These are phyloP conservation scores for Pyrenochaeta sp. DNA, from an alignment of 2,329 filamentous ascomycete genomes.

Conservation along the genomic window DNA sequence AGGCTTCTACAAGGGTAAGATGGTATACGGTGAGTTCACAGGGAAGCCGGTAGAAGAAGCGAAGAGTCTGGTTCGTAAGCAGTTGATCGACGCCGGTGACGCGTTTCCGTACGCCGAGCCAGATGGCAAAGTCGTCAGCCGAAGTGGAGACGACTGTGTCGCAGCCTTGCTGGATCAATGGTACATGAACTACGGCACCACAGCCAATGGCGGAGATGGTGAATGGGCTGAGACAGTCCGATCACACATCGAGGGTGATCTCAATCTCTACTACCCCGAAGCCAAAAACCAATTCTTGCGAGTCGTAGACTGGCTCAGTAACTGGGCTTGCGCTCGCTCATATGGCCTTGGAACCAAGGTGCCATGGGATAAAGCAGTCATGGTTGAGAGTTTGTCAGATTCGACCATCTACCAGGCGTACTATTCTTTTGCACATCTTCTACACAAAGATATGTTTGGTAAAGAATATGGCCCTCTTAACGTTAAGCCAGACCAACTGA, in stretches of 20 bases:
- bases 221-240: slow-evolving; percentile 77
- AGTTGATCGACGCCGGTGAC: slow-evolving; percentile 77
- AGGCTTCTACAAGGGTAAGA: slow-evolving; percentile 93
- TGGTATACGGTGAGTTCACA: slow-evolving; percentile 87
- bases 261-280: slow-evolving; percentile 79
- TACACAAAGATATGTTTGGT: slow-evolving; percentile 89
- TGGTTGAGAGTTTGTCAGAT: slow-evolving; percentile 92
- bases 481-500: slow-evolving; percentile 85
- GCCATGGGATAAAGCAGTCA: slow-evolving; percentile 89
- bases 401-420: slow-evolving; percentile 89
- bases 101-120: slow-evolving; percentile 96
- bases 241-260: slow-evolving; percentile 60
- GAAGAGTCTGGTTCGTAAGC: slow-evolving; percentile 83
- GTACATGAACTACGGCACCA: slow-evolving; percentile 90
- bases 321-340: slow-evolving; percentile 89
- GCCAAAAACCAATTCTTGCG: slow-evolving; percentile 73
- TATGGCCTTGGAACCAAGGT: slow-evolving; percentile 94
- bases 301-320: slow-evolving; percentile 84
- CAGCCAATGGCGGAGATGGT: slow-evolving; percentile 70
- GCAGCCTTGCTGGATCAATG: slow-evolving; percentile 95
- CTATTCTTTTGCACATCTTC: slow-evolving; percentile 67
- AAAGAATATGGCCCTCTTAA: slow-evolving; percentile 54
- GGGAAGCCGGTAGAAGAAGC: slow-evolving; percentile 86
- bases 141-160: slow-evolving; percentile 92
- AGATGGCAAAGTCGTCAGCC: slow-evolving; percentile 83